Base-by-base conservation (phyloP, 2,329 filamentous ascomycete genomes). In the Colletotrichum abscissum region DNA sequence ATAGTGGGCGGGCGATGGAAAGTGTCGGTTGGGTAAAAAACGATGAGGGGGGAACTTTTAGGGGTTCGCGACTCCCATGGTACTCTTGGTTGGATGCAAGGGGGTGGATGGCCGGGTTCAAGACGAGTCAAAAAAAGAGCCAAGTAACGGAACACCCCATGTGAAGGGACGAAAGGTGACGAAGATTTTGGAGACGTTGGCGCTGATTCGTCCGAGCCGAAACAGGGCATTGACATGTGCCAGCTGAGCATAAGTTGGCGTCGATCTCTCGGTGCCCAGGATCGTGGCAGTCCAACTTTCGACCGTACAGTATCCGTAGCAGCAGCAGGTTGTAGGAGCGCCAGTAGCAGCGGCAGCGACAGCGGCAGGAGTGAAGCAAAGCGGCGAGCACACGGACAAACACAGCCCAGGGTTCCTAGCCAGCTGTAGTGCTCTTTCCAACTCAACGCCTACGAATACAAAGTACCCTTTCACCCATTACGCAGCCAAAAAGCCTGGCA, bases 211-310 rank as follows among this genome's bases (percentile, higher is more conserved):
- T 71, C 69, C 63, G 63, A 54, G 68, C 22, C 68, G 63, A 74
- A 72, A 72, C 72, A 72, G 57, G 72, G 72, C 72, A 74, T 72
- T 74, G 72, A 74, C 70, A 73, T 73, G 70, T 73, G 70, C 67
- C 70, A 70, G 46, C 46, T 73, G 67, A 65, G 70, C 42, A 65
- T 63, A 62, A 33, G 57, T 67, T 56, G 68, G 33, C 26, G 55
- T 67, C 63, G 63, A 60, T 67, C 56, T 67, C 30, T 67, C 30
- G 54, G 35, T 33, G 26, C 24, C 54, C 63, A 35, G 63, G 33
- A 54, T 35, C 46, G 66, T 35, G 58, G 49, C 42, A 65, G 62
- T 54, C 42, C 60, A 49, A 42, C 42, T 19, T 14, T 35, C 16
- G 30, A 35, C 62, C 16, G 28, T 56, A 35, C 24, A 42, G 33